Conservation (phyloP, 1,139 yeast species). For the Zygoascus hellenicus region DNA sequence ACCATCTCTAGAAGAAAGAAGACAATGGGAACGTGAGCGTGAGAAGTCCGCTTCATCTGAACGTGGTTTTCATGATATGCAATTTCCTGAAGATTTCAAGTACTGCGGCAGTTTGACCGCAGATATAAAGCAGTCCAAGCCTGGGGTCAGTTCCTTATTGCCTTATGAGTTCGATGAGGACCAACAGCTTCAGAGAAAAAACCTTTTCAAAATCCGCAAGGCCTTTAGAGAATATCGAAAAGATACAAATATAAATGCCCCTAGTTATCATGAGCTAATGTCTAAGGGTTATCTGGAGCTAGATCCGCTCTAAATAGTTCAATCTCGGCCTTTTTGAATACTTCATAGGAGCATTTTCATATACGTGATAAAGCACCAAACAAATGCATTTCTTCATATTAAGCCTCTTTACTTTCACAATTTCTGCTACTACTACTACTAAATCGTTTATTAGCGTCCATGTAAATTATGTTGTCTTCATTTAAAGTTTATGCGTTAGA, state of each 20-base stretch:
- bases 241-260: conserved; percentile 7
- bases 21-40: conserved; percentile 11
- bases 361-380: too few species aligned
- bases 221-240: conserved; percentile 8
- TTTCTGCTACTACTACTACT: too few species aligned
- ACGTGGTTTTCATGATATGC: conserved; percentile 14
- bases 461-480: too few species aligned
- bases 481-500: too few species aligned
- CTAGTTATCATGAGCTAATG: conserved; percentile 6
- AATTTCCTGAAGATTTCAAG: conserved; percentile 13
- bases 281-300: conserved; percentile 7
- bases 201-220: not conserved
- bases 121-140: conserved; percentile 7
- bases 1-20: conserved; percentile 11
- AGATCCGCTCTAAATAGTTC: not conserved
- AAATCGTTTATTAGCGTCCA: too few species aligned
- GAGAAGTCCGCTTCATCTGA: conserved; percentile 6
- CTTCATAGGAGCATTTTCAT: too few species aligned
- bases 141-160: conserved; percentile 4
- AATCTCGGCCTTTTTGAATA: not conserved
- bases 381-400: too few species aligned
- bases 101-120: conserved; percentile 11
- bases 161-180: conserved; percentile 3
- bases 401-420: too few species aligned
- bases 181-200: conserved; percentile 1